Evolutionary conservation across 2,329 filamentous ascomycete genomes (phyloP).

Genomic region (Epichloe gansuensis): DNA sequence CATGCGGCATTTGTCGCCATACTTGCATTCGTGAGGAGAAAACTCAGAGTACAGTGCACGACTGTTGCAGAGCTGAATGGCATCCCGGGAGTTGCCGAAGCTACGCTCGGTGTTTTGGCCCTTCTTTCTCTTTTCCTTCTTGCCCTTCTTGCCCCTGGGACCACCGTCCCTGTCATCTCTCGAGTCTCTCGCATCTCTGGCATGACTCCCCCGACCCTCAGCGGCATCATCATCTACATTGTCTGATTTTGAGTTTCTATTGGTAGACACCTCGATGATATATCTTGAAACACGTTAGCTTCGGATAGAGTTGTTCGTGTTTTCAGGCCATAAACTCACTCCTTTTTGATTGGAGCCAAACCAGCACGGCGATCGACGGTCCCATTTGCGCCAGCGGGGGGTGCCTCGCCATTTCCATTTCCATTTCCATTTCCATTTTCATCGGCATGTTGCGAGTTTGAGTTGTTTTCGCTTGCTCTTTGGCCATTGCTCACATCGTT

Average conservation of each 20-base stretch:
- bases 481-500: conserved; percentile 8
- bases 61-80: conserved; percentile 64
- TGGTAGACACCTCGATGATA: conserved; percentile 24
- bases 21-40: conserved; percentile 63
- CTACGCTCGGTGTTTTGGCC: conserved; percentile 70
- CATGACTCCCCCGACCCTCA: conserved; percentile 25
- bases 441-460: background rate
- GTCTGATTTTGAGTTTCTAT: conserved; percentile 12
- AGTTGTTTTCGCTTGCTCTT: conserved; percentile 4
- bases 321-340: conserved; percentile 36
- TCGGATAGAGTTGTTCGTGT: no score
- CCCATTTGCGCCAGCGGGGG: conserved; percentile 5
- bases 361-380: conserved; percentile 33
- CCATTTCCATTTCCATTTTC: conserved; percentile 2
- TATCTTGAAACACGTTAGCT: conserved; percentile 21
- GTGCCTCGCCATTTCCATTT: conserved; percentile 3
- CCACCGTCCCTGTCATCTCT: conserved; percentile 43
- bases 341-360: conserved; percentile 58
- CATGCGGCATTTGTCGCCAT: conserved; percentile 67
- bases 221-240: conserved; percentile 35
- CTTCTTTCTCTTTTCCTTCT: conserved; percentile 37
- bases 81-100: conserved; percentile 71
- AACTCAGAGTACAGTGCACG: conserved; percentile 64
- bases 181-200: conserved; percentile 26
- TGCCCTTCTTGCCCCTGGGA: conserved; percentile 25